phyloP scores from a whole-genome alignment of 306 rosid genomes.

The Hippophae gyantsensis region DNA sequence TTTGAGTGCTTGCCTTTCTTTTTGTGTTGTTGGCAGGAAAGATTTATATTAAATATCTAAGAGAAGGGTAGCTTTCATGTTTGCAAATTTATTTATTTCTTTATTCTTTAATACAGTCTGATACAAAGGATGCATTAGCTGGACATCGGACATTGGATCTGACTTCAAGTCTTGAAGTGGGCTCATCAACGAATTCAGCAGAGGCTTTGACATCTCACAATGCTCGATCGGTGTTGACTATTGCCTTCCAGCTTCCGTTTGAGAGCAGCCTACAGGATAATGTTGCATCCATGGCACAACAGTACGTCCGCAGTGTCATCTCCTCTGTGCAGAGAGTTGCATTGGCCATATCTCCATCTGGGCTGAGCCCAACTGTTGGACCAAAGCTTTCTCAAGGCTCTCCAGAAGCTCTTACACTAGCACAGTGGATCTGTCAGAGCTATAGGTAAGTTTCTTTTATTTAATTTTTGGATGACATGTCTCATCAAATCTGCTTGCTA shows the following conservation, averaged over 20 bases:
- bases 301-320: slow-evolving; percentile 76
- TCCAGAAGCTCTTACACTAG: slow-evolving; percentile 79
- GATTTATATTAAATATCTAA: not conserved
- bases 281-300: slow-evolving; percentile 78
- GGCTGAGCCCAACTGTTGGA: slow-evolving; percentile 46
- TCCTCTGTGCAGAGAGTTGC: slow-evolving; percentile 96
- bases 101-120: slow-evolving; percentile 35
- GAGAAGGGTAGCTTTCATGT: too few species aligned
- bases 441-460: slow-evolving; percentile 42
- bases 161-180: slow-evolving; percentile 84
- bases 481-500: not conserved
- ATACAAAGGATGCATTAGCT: slow-evolving; percentile 48
- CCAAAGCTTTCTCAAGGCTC: slow-evolving; percentile 71
- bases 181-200: slow-evolving; percentile 36
- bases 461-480: not conserved
- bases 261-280: slow-evolving; percentile 73
- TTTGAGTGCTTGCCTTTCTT: not conserved
- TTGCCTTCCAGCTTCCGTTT: slow-evolving; percentile 93
- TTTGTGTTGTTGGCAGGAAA: not conserved
- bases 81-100: not conserved
- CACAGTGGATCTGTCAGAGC: slow-evolving; percentile 92
- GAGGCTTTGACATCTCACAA: slow-evolving; percentile 50
- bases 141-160: slow-evolving; percentile 71
- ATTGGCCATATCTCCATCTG: slow-evolving; percentile 84
- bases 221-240: slow-evolving; percentile 77